These are phyloP conservation scores for Pleurotus cornucopiae DNA, from an alignment of 768 basidiomycete species.

Conservation along the genomic window DNA sequence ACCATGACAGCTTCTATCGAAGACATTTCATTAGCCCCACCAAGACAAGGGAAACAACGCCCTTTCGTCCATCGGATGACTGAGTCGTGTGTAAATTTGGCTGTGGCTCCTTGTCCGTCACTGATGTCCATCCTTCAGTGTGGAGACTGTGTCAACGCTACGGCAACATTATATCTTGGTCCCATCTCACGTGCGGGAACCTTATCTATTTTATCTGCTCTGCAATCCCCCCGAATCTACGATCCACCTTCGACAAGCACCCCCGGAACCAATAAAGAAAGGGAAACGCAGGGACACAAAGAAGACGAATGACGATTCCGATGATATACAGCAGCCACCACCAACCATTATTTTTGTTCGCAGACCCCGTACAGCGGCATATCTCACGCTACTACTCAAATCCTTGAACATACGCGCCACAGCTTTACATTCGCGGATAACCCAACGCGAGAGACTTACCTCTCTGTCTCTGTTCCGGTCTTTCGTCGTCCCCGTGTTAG, in stretches of 20 bases:
- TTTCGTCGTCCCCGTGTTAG: conserved; percentile 81
- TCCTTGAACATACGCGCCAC: conserved; percentile 79
- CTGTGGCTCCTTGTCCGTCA: background rate
- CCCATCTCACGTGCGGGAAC: conserved; percentile 91
- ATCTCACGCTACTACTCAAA: conserved; percentile 77
- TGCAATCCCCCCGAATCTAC: conserved; percentile 85
- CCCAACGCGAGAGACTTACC: conserved; percentile 82
- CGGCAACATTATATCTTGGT: conserved; percentile 89
- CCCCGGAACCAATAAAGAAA: conserved; percentile 42
- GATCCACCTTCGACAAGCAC: conserved; percentile 57
- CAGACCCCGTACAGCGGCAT: conserved; percentile 84
- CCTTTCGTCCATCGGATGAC: conserved; percentile 84
- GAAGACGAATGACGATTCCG: conserved; percentile 36
- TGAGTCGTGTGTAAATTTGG: conserved; percentile 49
- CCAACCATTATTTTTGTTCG: conserved; percentile 95
- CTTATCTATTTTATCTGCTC: conserved; percentile 86
- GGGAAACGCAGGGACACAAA: conserved; percentile 29
- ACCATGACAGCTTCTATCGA: conserved; percentile 89
- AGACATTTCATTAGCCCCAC: conserved; percentile 63
- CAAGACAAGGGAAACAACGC: conserved; percentile 76
- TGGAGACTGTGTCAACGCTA: conserved; percentile 85
- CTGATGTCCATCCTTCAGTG: conserved; percentile 36
- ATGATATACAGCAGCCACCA: conserved; percentile 71
- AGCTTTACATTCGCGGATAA: conserved; percentile 88
- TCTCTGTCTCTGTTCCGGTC: conserved; percentile 87